Base-by-base conservation (phyloP, 441 rosid species). In the Daphne laureola region DNA sequence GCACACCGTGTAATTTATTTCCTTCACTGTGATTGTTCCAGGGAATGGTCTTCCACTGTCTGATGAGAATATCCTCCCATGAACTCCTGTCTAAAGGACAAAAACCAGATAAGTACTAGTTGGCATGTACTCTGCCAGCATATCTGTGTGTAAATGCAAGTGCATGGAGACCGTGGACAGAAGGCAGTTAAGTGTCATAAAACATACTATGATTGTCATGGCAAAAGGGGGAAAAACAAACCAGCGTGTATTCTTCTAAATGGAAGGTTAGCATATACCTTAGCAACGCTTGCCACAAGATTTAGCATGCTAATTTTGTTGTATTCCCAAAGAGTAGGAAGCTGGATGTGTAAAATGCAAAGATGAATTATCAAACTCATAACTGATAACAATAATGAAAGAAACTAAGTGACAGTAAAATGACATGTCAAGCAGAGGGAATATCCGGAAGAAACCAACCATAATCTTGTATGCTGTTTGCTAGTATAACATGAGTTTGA, bases 291-390 rank as follows among this genome's bases (percentile, higher is more conserved):
- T 17, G 97, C 90, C 66, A 73, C 86, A 55, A 92, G 95, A 78
- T 89, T 89, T 54, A 92, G 82, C 84, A 92, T 74, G 80, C 98
- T 89, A 84, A 71, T 78, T 74, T 72, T 81, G 74, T 92, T 92
- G 77, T 86, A 76, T 54, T 86, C 88, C 94, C 96, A 92, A 59
- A 92, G 70, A 2, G 78, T 85, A 48, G 86, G 84, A 76, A 92
- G 86, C 97, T 92, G 80, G 47, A 76, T 14, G 60, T 13, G 56
- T 56, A 51, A 36, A 21, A 62, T 13, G 49, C 36, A 57, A 12
- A 12, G 45, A 62, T 46, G 38, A 27, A 54, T 73, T 56, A 67
- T 52, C 41, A 44, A 61, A 69, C 57, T 50, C 57, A 45, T 45
- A 45, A 21, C 45, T 49, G 56, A 21, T 56, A 66, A 63, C 53